Evolutionary conservation across 305 asterid species (phyloP), one percentile per base, ranked within the genome.

Genomic region (Ilex paraguariensis): DNA sequence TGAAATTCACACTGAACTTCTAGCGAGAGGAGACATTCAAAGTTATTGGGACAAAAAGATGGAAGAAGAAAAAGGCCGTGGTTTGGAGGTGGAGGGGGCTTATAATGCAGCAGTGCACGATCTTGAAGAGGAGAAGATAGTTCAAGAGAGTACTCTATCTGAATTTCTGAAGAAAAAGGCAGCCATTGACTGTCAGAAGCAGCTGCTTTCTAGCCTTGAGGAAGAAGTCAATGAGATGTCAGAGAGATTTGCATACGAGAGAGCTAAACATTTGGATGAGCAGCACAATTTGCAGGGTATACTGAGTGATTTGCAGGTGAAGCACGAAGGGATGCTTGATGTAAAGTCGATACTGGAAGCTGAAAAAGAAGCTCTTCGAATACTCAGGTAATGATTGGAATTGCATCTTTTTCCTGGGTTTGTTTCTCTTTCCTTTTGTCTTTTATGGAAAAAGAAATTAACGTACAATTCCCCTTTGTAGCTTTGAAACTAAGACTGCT

Each of bases 171-270:
- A 81, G 72, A 86, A 86, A 75, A 85, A 68, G 79, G 94, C 92
- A 56, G 90, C 95, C 66, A 71, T 90, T 82, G 92, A 84, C 71
- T 93, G 97, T 70, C 98, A 93, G 78, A 78, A 75, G 50, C 88
- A 86, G 82, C 74, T 93, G 62, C 86, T 90, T 64, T 81, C 82
- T 21, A 80, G 84, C 62, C 74, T 93, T 55, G 75, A 81, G 73
- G 78, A 67, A 54, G 97, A 93, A 71, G 82, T 90, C 12, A n/a
- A 54, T 56, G 88, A 87, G 61, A 85, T 87, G 89, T 79, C 91
- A 3, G 79, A 77, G 60, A 80, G 57, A 49, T 79, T 90, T 28
- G 70, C 66, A 30, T 40, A 40, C n/a, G 90, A 90, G 77, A 75
- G 53, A 79, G 78, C 71, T 31, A 45, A 67, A 54, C 67, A 57